Percentiles rank a stretch among this genome's conserved stretches.
These are phyloP conservation scores for Aspergillus indologenus DNA, from an alignment of 495 filamentous ascomycete species.

Conservation along the genomic window DNA sequence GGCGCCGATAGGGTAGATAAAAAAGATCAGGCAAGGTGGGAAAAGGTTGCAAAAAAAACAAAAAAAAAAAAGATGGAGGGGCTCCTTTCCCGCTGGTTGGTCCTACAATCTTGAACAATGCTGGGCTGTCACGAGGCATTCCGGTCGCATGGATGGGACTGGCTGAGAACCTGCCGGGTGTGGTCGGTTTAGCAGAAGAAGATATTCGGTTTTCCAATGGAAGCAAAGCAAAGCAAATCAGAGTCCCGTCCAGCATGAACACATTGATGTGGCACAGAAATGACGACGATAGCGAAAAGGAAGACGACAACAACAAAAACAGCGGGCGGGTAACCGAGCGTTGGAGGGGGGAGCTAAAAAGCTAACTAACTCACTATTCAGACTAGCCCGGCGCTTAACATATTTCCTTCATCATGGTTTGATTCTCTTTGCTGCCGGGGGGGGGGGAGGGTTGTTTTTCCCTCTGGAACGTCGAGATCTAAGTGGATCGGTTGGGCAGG, in stretches of 20 bases:
- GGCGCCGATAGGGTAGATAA: background rate
- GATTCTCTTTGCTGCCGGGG: no score
- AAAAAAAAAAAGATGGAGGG: conserved; percentile 18
- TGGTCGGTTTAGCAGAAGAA: no score
- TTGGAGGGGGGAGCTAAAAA: no score
- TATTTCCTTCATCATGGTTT: no score
- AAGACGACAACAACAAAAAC: background rate
- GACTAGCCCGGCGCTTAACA: conserved; percentile 8
- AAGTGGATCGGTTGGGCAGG: conserved; percentile 5
- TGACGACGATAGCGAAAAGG: background rate
- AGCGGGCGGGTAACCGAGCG: conserved; percentile 5
- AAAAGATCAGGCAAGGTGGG: conserved; percentile 4
- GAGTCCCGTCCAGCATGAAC: background rate
- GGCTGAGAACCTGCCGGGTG: background rate
- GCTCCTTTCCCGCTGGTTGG: conserved; percentile 13
- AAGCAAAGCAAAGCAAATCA: no score
- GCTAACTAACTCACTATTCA: background rate
- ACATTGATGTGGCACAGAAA: background rate
- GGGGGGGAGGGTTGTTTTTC: no score
- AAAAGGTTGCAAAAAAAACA: no score
- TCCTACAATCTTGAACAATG: conserved; percentile 2
- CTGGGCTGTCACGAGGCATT: conserved; percentile 7
- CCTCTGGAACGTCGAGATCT: background rate
- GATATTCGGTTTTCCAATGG: no score
- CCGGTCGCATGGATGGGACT: conserved; percentile 8